Evolutionary conservation across 495 filamentous ascomycete genomes (phyloP).

Genomic region (Cladorrhinum samala): DNA sequence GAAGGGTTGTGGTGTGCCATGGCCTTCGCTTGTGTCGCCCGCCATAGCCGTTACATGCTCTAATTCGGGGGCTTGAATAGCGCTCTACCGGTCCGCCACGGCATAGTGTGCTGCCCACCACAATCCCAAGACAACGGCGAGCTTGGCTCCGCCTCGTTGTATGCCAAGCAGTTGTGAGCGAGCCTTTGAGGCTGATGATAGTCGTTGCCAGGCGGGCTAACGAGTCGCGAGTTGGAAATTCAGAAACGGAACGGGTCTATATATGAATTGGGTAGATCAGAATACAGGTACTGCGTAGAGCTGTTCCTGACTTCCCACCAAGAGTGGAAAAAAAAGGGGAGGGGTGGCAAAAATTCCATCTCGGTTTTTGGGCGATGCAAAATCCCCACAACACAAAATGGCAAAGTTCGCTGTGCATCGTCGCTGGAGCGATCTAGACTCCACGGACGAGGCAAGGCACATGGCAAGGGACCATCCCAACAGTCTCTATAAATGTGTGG

Average conservation of each 20-base stretch:
- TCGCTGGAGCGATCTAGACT: background rate
- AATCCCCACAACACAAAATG: no score
- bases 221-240: background rate
- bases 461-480: no score
- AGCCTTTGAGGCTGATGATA: background rate
- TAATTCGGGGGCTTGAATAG: background rate
- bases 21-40: slow-evolving; percentile 1
- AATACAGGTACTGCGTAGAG: background rate
- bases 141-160: background rate
- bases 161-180: background rate
- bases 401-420: no score
- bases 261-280: background rate
- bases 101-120: background rate
- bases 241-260: background rate
- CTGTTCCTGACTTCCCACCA: slow-evolving; percentile 1
- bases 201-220: background rate
- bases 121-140: background rate
- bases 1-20: slow-evolving; percentile 20
- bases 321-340: background rate
- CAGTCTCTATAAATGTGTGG: no score
- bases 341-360: background rate
- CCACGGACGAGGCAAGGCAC: no score
- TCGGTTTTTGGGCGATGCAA: no score
- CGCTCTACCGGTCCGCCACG: background rate
- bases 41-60: slow-evolving; percentile 20